Evolutionary conservation across 2,329 filamentous ascomycete species (phyloP).

Genomic region (Diaporthe sp.): DNA sequence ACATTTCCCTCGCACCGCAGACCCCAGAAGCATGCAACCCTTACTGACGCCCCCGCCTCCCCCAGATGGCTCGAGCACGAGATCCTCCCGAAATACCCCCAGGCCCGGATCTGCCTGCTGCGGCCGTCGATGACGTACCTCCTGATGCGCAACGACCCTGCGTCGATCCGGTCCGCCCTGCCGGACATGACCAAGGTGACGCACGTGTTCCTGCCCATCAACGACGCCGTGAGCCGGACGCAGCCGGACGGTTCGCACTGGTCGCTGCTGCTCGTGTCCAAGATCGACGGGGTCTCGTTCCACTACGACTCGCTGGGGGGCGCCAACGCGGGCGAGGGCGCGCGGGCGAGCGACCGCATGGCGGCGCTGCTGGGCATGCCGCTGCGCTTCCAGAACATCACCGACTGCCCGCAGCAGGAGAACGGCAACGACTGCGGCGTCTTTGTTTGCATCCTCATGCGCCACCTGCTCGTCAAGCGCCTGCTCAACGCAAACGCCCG

Average conservation of each 20-base stretch:
- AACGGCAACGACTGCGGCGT: constrained; percentile 96
- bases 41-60: constrained; percentile 6
- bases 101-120: constrained; percentile 89
- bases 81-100: constrained; percentile 82
- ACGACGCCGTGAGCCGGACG: constrained; percentile 83
- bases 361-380: constrained; percentile 75
- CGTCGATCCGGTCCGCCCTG: constrained; percentile 74
- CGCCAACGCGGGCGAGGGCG: constrained; percentile 82
- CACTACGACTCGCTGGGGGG: constrained; percentile 93
- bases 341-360: constrained; percentile 77
- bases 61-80: constrained; percentile 87
- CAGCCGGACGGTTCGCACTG: constrained; percentile 94
- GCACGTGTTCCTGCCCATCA: constrained; percentile 96
- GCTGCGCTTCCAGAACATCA: constrained; percentile 83
- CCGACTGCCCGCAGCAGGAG: constrained; percentile 90
- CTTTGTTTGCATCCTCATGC: constrained; percentile 96
- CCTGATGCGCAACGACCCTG: constrained; percentile 78
- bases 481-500: constrained; percentile 83
- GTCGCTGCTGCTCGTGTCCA: constrained; percentile 90
- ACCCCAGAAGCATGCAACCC: constrained; percentile 36
- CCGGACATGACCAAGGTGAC: constrained; percentile 86
- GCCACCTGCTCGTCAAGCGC: constrained; percentile 88
- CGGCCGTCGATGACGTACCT: constrained; percentile 94
- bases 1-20: not conserved
- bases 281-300: constrained; percentile 91